Evolutionary conservation across 2,329 filamentous ascomycete genomes (phyloP), one percentile per base, ranked within the genome.

Genomic region (Fusarium chlamydosporum): DNA sequence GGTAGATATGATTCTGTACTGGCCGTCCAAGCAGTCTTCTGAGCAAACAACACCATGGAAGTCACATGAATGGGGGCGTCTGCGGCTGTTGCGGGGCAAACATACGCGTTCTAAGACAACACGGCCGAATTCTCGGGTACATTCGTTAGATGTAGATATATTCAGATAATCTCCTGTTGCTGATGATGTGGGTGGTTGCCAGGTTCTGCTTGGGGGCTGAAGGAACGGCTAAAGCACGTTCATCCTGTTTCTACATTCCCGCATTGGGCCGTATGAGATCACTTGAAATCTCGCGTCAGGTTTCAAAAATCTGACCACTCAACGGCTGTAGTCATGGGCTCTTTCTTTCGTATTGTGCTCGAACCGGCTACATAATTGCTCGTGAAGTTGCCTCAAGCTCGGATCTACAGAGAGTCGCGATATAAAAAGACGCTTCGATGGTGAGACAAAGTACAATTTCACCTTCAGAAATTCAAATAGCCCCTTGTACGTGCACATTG

Each of bases 31-130:
- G 16, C 12, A 31, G 11, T n/a, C 11, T n/a, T 45, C 29, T 45
- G 27, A 31, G 9, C 8, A 15, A 31, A 15, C 4, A 31, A 45
- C 7, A 43, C 16, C 16, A 3, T 2, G 27, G 26, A 46, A 68
- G 61, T 70, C 67, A 61, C 67, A 70, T 70, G 67, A 45, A 70
- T 50, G 40, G 29, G 15, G 29, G 41, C 46, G 56, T 47, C 62
- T 70, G 67, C 58, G 54, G 67, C 38, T 13, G 33, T 26, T 60
- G 67, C 47, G 62, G 67, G 67, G 67, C 46, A 33, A 16, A 54
- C 9, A 12, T 18, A 23, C 33, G 34, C 48, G 16, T 47, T 62
- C 53, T 43, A 45, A 69, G 55, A 61, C 61, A 48, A 23, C 11
- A 4, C 29, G 18, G 23, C 35, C 20, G 4, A 18, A 4, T 23